These are phyloP conservation scores for Xylaria bambusicola DNA, from an alignment of 495 filamentous ascomycete genomes.

Conservation along the genomic window DNA sequence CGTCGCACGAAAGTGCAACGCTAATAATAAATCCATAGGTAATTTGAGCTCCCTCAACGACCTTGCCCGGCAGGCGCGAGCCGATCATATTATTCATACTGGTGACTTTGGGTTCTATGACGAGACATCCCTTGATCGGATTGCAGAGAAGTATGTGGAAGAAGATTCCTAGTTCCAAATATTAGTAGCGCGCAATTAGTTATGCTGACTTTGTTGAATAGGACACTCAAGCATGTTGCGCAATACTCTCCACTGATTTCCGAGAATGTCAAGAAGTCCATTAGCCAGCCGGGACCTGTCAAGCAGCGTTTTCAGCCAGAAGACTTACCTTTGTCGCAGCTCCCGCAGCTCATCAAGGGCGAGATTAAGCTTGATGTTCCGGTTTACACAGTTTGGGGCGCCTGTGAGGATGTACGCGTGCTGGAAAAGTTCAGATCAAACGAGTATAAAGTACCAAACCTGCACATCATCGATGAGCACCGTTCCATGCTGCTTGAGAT, in stretches of 20 bases:
- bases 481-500: slow-evolving; percentile 92
- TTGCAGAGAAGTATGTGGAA: slow-evolving; percentile 78
- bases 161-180: slow-evolving; percentile 19
- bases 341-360: slow-evolving; percentile 87
- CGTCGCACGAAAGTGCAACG: background rate
- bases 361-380: slow-evolving; percentile 88
- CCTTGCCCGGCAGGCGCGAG: slow-evolving; percentile 86
- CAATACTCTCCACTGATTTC: slow-evolving; percentile 96
- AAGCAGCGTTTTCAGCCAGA: slow-evolving; percentile 77
- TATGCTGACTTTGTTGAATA: slow-evolving; percentile 38
- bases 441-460: slow-evolving; percentile 96
- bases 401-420: slow-evolving; percentile 97
- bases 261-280: slow-evolving; percentile 83
- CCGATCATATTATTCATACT: slow-evolving; percentile 96
- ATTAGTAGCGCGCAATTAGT: slow-evolving; percentile 17
- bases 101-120: slow-evolving; percentile 99
- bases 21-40: slow-evolving; percentile 56
- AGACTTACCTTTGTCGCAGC: slow-evolving; percentile 91
- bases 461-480: slow-evolving; percentile 98
- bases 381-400: slow-evolving; percentile 99
- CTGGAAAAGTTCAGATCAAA: slow-evolving; percentile 97
- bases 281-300: slow-evolving; percentile 64
- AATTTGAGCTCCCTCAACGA: slow-evolving; percentile 96
- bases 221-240: slow-evolving; percentile 95
- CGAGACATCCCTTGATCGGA: slow-evolving; percentile 89